Conservation (phyloP, 129 eudicot genomes). For the carrot (Daucus carota) region DNA sequence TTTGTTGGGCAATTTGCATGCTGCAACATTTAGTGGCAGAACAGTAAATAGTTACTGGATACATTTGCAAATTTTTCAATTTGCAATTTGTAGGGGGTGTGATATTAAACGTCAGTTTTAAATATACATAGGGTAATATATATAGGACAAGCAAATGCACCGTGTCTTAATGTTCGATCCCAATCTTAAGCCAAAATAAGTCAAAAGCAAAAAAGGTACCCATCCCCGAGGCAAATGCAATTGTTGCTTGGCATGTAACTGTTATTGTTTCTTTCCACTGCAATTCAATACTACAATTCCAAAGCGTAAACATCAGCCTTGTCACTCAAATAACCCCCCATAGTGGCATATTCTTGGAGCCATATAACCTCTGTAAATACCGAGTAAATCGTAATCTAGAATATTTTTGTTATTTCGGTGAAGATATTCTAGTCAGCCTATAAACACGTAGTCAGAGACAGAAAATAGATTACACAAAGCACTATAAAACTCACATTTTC, state of each 20-base stretch:
- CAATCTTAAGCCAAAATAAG: neutral
- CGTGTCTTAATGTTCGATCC: neutral
- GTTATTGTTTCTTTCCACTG: slow-evolving; percentile 73
- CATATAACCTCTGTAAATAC: slow-evolving; percentile 73
- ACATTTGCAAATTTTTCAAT: too few relatives aligned
- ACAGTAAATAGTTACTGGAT: too few relatives aligned
- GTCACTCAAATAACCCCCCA: slow-evolving; percentile 82
- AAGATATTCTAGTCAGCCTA: neutral
- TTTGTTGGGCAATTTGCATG: slow-evolving; percentile 51
- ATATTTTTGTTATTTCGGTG: too few relatives aligned
- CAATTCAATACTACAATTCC: slow-evolving; percentile 62
- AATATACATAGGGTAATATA: neutral
- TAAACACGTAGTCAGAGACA: neutral
- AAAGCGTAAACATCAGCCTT: slow-evolving; percentile 84
- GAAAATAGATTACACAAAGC: neutral
- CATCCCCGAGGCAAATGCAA: slow-evolving; percentile 68
- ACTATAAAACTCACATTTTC: slow-evolving; percentile 47
- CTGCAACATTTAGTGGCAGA: slow-evolving; percentile 26
- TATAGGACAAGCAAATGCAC: neutral
- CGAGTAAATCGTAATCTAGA: neutral
- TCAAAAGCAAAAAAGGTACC: slow-evolving; percentile 27
- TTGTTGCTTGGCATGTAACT: slow-evolving; percentile 50
- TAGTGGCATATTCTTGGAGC: slow-evolving; percentile 88
- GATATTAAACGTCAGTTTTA: neutral
- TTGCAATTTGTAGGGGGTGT: neutral